Percentiles rank a stretch among this genome's conserved stretches.
Evolutionary conservation across 176 grass and related monocot genomes (phyloP).

Genomic region (Avena insularis): DNA sequence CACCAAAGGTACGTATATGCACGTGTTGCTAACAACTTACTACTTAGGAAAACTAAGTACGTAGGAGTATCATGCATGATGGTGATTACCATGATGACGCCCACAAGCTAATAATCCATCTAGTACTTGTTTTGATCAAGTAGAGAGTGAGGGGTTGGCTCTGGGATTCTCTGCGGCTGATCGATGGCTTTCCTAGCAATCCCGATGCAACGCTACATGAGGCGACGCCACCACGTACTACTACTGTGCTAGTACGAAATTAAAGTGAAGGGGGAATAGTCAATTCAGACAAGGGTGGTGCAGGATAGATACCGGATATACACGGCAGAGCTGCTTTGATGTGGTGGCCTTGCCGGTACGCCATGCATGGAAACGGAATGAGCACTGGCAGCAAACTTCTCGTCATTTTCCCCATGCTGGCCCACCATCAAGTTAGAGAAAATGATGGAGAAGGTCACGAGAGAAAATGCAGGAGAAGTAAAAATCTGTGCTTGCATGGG

Average conservation of each 20-base stretch:
- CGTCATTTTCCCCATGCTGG: too few species aligned
- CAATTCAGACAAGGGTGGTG: not conserved
- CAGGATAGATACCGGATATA: not conserved
- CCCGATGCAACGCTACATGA: not conserved
- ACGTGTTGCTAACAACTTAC: too few species aligned
- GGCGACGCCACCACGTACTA: too few species aligned
- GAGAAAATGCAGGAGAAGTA: not conserved
- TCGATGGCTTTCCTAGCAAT: slow-evolving; percentile 44
- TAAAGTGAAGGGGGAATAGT: too few species aligned
- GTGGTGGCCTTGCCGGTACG: slow-evolving; percentile 10
- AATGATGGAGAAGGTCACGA: not conserved
- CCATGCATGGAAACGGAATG: slow-evolving; percentile 13
- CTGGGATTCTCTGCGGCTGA: slow-evolving; percentile 40
- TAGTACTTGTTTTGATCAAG: not conserved
- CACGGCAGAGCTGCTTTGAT: not conserved
- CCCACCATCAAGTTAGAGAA: not conserved
- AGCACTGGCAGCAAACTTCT: not conserved
- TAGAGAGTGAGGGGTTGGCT: not conserved
- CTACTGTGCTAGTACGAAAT: too few species aligned
- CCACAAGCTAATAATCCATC: not conserved
- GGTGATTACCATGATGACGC: not conserved
- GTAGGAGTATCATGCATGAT: not conserved
- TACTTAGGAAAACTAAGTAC: not conserved
- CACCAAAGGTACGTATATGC: too few species aligned
- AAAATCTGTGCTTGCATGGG: too few species aligned